Base-by-base conservation (phyloP, 352 stramenopile genomes). In the Peronospora belbahrii region DNA sequence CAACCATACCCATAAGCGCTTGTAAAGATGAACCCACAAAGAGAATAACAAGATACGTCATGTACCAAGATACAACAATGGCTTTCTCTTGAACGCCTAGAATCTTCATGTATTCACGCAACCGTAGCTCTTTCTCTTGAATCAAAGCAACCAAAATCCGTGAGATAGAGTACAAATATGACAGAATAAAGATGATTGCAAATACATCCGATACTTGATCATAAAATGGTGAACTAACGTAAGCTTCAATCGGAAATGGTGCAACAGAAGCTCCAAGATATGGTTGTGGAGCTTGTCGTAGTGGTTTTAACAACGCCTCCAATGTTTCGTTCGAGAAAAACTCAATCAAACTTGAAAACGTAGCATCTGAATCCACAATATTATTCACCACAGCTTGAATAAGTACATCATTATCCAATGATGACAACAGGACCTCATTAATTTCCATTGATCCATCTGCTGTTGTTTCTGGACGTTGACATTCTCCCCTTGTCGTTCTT, bases 81-180 rank as follows among this genome's bases (percentile, higher is more conserved):
- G 68, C 59, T 6, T 59, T 65, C 35, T 89, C 77, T 30, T 67
- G 81, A 10, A 98, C 65, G n/a, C 93, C 91, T 36, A 97, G 85
- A 42, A 97, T 97, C 43, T 94, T 94, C 65, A 97, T 91, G 46
- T 74, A 86, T 65, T 98, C 93, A 13, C 90, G 89, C 18, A 96
- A 59, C 5, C 84, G 74, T 2, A 72, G 67, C 59, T 97, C 92
- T 46, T 97, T 97, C 51, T 98, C 92, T 33, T 81, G 67, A 11
- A 97, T 96, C 22, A 98, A 70, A 4, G 76, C 67, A 2, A 90
- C 76, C 11, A 97, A 58, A 32, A 96, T 67, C 1, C 79, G 65
- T 4, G 85, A 95, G 15, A 95, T 74, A 4, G 71, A 84, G 62
- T 94, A 97, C 50, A 97, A 40, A 43, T 95, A 97, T 18, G 85